A percentile compares a stretch with the other conserved stretches of the same genome.
Evolutionary conservation across 495 filamentous ascomycete genomes (phyloP).

Genomic region (Haplographium delicatum): DNA sequence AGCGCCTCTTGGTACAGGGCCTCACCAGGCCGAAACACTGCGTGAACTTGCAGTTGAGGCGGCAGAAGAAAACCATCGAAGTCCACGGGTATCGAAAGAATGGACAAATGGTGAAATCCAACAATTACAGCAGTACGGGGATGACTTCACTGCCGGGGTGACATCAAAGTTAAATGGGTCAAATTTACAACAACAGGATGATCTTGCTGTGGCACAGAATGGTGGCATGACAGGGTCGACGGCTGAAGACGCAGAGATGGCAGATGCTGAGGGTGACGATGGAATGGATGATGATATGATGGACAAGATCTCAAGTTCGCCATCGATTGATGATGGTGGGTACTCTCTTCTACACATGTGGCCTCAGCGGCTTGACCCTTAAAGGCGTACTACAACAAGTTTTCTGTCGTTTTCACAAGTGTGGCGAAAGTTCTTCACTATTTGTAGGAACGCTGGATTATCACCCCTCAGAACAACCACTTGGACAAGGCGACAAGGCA

Average conservation of each 20-base stretch:
- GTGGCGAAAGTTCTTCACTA: conserved; percentile 46
- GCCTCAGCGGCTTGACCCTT: conserved; percentile 36
- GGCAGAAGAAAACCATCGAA: conserved; percentile 52
- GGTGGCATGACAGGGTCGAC: conserved; percentile 36
- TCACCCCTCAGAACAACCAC: conserved; percentile 33
- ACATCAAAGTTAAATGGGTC: conserved; percentile 33
- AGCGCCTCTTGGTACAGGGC: conserved; percentile 62
- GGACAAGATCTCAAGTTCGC: conserved; percentile 97
- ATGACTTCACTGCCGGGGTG: conserved; percentile 40
- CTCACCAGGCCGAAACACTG: conserved; percentile 77
- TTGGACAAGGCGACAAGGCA: conserved; percentile 34
- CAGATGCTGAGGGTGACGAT: conserved; percentile 70
- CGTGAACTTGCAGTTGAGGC: conserved; percentile 72
- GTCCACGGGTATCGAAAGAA: conserved; percentile 40
- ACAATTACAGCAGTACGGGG: conserved; percentile 45
- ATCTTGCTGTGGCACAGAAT: conserved; percentile 50
- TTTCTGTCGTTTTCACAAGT: conserved; percentile 18
- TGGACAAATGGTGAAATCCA: conserved; percentile 40
- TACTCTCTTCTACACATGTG: conserved; percentile 37
- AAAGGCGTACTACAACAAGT: conserved; percentile 27
- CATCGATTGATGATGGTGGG: conserved; percentile 98
- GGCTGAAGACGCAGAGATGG: conserved; percentile 57
- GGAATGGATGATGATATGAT: conserved; percentile 80
- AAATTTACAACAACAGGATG: conserved; percentile 41
- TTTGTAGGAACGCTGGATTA: conserved; percentile 45